Conservation (phyloP, 768 basidiomycete species). For the Coprinellus micaceus region DNA sequence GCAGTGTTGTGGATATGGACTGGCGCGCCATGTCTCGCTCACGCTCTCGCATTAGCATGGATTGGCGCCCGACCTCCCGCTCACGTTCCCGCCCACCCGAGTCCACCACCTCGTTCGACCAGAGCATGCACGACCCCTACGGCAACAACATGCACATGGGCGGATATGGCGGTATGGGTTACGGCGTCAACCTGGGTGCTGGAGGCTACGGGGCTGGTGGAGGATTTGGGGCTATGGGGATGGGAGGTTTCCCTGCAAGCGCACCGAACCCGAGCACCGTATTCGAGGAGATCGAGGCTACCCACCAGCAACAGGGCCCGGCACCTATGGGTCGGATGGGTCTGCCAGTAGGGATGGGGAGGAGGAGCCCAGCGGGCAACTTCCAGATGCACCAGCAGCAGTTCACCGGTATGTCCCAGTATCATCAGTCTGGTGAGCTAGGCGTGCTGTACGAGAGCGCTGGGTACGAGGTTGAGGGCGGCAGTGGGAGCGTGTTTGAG, state of each 20-base stretch:
- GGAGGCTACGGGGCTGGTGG: background rate
- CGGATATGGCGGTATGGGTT: background rate
- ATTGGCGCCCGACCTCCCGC: slow-evolving; percentile 79
- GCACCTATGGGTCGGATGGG: background rate
- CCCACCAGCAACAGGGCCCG: background rate
- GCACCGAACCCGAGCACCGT: slow-evolving; percentile 1
- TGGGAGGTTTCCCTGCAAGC: background rate
- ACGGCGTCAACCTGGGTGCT: background rate
- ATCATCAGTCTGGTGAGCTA: background rate
- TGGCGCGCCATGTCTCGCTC: slow-evolving; percentile 92
- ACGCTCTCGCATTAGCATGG: slow-evolving; percentile 86
- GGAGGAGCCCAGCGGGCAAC: background rate
- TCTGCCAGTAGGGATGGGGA: background rate
- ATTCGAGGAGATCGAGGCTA: background rate
- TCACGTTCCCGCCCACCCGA: slow-evolving; percentile 76
- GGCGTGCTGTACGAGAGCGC: background rate
- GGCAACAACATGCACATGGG: background rate
- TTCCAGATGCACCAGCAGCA: slow-evolving; percentile 2
- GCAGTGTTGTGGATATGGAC: slow-evolving; percentile 74
- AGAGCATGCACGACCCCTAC: slow-evolving; percentile 17
- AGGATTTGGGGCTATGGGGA: background rate
- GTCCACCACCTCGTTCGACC: slow-evolving; percentile 45
- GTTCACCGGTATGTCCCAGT: background rate
- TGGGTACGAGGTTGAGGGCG: background rate
- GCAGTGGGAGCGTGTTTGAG: slow-evolving; percentile 1